Conservation (phyloP, 192 early-diverging fungal genomes). For the Spizellomyces punctatus region DNA sequence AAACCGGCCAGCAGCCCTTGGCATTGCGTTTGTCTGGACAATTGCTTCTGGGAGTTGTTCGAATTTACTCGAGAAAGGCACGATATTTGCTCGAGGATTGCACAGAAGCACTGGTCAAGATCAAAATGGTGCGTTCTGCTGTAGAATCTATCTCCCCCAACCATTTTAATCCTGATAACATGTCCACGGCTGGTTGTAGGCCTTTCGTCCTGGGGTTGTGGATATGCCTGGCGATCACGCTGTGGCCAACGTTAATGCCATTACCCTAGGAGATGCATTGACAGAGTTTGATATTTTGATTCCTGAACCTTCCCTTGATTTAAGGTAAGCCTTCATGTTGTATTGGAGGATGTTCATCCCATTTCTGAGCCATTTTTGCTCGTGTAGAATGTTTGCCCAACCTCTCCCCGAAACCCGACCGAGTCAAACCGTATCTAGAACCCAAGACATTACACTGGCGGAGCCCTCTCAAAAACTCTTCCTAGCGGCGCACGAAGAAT, state of each 20-base stretch:
- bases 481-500: conserved; percentile 16
- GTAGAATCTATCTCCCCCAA: background rate
- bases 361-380: background rate
- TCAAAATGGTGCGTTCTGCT: conserved; percentile 77
- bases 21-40: conserved; percentile 95
- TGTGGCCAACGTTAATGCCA: conserved; percentile 73
- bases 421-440: conserved; percentile 55
- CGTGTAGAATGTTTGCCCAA: background rate
- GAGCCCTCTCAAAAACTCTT: conserved; percentile 28
- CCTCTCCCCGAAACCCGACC: conserved; percentile 15
- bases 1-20: conserved; percentile 79
- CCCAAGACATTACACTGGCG: conserved; percentile 72
- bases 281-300: conserved; percentile 92
- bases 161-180: conserved; percentile 2
- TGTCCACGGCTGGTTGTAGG: conserved; percentile 44
- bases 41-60: conserved; percentile 89
- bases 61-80: conserved; percentile 96
- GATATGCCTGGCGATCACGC: conserved; percentile 79
- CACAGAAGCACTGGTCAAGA: conserved; percentile 90
- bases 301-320: conserved; percentile 64
- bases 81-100: conserved; percentile 97
- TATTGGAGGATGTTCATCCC: background rate
- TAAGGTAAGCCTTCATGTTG: conserved; percentile 20
- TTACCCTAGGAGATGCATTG: conserved; percentile 84
- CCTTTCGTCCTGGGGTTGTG: conserved; percentile 77